Conservation (phyloP, 108 stramenopile species). For the Schizochytrium sp. region DNA sequence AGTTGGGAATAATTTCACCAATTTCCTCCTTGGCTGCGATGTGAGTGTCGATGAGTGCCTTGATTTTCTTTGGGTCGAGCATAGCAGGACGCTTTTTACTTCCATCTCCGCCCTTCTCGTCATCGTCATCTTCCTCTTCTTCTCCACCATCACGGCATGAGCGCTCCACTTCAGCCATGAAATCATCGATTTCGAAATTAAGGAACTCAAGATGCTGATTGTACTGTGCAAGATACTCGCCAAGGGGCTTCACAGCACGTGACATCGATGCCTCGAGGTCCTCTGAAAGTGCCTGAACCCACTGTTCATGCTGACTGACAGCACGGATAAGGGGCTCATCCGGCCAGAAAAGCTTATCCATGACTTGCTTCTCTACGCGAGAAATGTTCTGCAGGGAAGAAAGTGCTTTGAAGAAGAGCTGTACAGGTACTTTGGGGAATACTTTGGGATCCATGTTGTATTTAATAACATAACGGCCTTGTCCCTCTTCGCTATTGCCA, state of each 20-base stretch:
- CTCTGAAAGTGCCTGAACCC: slow-evolving; percentile 68
- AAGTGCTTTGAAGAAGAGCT: slow-evolving; percentile 62
- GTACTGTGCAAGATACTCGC: slow-evolving; percentile 67
- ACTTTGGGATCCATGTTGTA: slow-evolving; percentile 57
- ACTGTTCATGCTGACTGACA: slow-evolving; percentile 63
- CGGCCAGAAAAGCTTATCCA: slow-evolving; percentile 78
- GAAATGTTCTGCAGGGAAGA: slow-evolving; percentile 58
- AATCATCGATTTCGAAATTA: slow-evolving; percentile 74
- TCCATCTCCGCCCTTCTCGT: background rate
- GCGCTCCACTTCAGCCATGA: slow-evolving; percentile 62
- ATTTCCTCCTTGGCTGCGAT: slow-evolving; percentile 63
- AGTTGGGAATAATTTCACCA: slow-evolving; percentile 56
- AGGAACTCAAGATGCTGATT: slow-evolving; percentile 69
- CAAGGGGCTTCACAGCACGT: slow-evolving; percentile 51
- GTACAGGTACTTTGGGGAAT: slow-evolving; percentile 59
- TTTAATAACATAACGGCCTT: slow-evolving; percentile 62
- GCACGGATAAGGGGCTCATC: slow-evolving; percentile 65
- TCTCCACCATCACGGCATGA: slow-evolving; percentile 60
- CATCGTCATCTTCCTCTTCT: slow-evolving; percentile 68
- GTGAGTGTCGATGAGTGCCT: slow-evolving; percentile 69
- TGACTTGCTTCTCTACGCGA: slow-evolving; percentile 77
- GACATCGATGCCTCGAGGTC: slow-evolving; percentile 53
- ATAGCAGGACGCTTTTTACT: slow-evolving; percentile 56
- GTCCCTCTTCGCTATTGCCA: slow-evolving; percentile 49
- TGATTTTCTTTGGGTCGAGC: slow-evolving; percentile 72